These are phyloP conservation scores for Quercus phellos DNA, from an alignment of 331 rosid species.

Conservation along the genomic window DNA sequence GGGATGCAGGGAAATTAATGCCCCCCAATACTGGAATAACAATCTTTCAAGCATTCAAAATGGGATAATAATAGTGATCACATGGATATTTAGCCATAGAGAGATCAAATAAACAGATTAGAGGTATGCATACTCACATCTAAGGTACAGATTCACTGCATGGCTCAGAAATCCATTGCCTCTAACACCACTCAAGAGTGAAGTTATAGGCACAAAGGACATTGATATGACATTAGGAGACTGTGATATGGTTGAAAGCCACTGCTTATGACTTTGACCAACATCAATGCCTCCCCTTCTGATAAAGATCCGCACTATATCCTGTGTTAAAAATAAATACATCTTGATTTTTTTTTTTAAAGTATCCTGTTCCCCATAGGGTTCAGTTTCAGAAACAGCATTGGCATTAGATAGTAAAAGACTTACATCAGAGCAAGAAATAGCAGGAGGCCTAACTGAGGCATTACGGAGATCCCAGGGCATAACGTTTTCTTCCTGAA, in stretches of 20 bases:
- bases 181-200: constrained; percentile 60
- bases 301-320: constrained; percentile 39
- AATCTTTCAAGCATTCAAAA: neutral
- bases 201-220: constrained; percentile 87
- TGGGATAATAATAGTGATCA: neutral
- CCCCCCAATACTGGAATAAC: neutral
- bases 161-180: constrained; percentile 82
- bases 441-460: constrained; percentile 40
- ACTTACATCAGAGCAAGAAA: constrained; percentile 65
- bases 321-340: constrained; percentile 38
- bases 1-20: neutral
- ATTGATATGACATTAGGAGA: constrained; percentile 68
- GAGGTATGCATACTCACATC: constrained; percentile 45
- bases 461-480: constrained; percentile 27
- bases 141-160: constrained; percentile 79
- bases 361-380: constrained; percentile 7
- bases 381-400: constrained; percentile 6
- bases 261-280: constrained; percentile 58
- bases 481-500: constrained; percentile 44
- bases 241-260: constrained; percentile 83
- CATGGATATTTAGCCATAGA: neutral
- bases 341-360: neutral
- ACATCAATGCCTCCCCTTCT: constrained; percentile 72
- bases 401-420: constrained; percentile 1
- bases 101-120: neutral